These are phyloP conservation scores for Prinsepia uniflora DNA, from an alignment of 306 rosid species.

Conservation along the genomic window DNA sequence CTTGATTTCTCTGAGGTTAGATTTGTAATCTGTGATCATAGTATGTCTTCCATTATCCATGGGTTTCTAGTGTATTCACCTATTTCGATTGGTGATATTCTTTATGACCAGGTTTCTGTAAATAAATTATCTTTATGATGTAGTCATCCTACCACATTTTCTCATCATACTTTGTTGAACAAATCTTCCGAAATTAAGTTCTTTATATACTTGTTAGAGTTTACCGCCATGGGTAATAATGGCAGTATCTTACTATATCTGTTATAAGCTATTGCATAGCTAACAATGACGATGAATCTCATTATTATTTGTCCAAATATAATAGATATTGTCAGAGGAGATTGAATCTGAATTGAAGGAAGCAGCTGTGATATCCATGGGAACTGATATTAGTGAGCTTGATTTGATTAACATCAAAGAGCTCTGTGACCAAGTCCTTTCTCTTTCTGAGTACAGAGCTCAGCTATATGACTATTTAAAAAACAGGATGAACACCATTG, in stretches of 20 bases:
- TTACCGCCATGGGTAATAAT: background rate
- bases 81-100: background rate
- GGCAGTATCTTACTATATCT: background rate
- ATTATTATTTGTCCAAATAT: background rate
- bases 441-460: slow-evolving; percentile 86
- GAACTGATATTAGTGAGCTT: slow-evolving; percentile 92
- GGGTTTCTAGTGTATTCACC: background rate
- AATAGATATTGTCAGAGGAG: slow-evolving; percentile 70
- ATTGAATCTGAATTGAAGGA: slow-evolving; percentile 79
- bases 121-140: background rate
- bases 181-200: background rate
- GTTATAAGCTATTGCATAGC: background rate
- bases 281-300: background rate
- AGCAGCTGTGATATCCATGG: slow-evolving; percentile 87
- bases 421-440: slow-evolving; percentile 88
- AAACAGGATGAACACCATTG: slow-evolving; percentile 86
- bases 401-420: slow-evolving; percentile 74
- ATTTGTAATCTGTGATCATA: background rate
- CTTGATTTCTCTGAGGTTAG: slow-evolving; percentile 91
- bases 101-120: background rate
- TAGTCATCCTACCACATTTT: background rate
- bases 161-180: background rate
- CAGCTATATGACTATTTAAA: slow-evolving; percentile 80
- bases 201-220: background rate
- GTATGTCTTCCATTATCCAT: background rate